phyloP scores from a whole-genome alignment of 2,329 filamentous ascomycete species.

The Claviceps fusiformis region DNA sequence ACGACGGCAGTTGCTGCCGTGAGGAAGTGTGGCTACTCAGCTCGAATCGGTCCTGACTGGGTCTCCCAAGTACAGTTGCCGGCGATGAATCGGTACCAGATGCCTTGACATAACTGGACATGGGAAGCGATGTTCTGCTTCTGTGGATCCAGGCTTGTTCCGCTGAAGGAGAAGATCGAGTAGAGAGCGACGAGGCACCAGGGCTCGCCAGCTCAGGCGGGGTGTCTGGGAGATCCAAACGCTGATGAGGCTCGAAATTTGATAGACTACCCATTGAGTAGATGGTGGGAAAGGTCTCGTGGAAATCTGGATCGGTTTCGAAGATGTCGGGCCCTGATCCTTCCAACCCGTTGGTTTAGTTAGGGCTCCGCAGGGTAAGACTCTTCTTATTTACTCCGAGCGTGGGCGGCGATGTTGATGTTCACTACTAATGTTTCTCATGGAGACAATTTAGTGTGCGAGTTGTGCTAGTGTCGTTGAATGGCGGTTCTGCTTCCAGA shows the following conservation, averaged over 20 bases:
- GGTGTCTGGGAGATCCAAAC: slow-evolving; percentile 37
- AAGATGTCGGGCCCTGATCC: neutral
- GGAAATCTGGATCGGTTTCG: neutral
- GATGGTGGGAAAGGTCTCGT: slow-evolving; percentile 4
- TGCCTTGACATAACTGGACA: slow-evolving; percentile 43
- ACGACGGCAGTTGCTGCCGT: slow-evolving; percentile 38
- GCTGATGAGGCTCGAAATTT: slow-evolving; percentile 35
- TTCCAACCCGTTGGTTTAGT: neutral
- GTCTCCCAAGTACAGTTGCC: slow-evolving; percentile 23
- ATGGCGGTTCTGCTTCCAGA: neutral
- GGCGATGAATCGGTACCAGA: slow-evolving; percentile 28
- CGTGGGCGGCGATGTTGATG: neutral
- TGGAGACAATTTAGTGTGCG: neutral
- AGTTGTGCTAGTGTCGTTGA: neutral
- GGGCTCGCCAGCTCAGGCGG: slow-evolving; percentile 41
- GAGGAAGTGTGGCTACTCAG: slow-evolving; percentile 15
- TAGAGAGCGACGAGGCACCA: slow-evolving; percentile 33
- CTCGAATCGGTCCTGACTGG: slow-evolving; percentile 23
- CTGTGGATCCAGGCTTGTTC: slow-evolving; percentile 31
- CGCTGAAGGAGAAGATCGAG: slow-evolving; percentile 27
- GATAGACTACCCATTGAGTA: slow-evolving; percentile 44
- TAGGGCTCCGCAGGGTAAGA: neutral
- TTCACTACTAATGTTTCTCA: neutral
- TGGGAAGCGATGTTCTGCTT: slow-evolving; percentile 33
- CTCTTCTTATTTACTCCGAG: neutral